Base-by-base conservation (phyloP, 495 filamentous ascomycete genomes). In the Sporormia fimetaria region DNA sequence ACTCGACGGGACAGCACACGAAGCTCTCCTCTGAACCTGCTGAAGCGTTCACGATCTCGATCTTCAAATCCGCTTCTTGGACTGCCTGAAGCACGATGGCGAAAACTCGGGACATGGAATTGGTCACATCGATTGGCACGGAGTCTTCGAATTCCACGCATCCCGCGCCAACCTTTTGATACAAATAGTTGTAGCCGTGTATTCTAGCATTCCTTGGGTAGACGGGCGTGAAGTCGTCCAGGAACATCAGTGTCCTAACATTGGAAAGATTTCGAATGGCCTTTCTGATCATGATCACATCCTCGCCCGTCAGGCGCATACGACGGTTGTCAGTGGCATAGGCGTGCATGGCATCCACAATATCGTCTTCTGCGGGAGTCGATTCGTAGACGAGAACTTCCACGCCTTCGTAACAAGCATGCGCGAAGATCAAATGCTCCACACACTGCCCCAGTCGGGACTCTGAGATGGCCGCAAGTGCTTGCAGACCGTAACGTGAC, bases 371-470 rank as follows among this genome's bases (percentile, higher is more conserved):
- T n/a, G n/a, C n/a, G n/a, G n/a, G n/a, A n/a, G n/a, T n/a, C n/a
- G n/a, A n/a, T n/a, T n/a, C n/a, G n/a, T n/a, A n/a, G n/a, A n/a
- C n/a, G n/a, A n/a, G n/a, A n/a, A n/a, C n/a, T n/a, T n/a, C n/a
- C n/a, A n/a, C n/a, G n/a, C n/a, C n/a, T n/a, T n/a, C n/a, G n/a
- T n/a, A n/a, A n/a, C n/a, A n/a, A n/a, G n/a, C n/a, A n/a, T n/a
- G n/a, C n/a, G n/a, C n/a, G n/a, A n/a, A n/a, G n/a, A n/a, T n/a
- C n/a, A n/a, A n/a, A n/a, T n/a, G n/a, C n/a, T n/a, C n/a, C 2
- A 42, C 40, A 23, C 35, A 42, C 21, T 17, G 2, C 2, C 12
- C 29, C 40, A 42, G 24, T 2, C 40, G 41, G 6, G 41, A 44
- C 16, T 37, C 21, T 9, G 42, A 45, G 8, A 45, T 15, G 2